Evolutionary conservation across 192 early-diverging fungal genomes (phyloP).

Genomic region (Coemansia sp.): DNA sequence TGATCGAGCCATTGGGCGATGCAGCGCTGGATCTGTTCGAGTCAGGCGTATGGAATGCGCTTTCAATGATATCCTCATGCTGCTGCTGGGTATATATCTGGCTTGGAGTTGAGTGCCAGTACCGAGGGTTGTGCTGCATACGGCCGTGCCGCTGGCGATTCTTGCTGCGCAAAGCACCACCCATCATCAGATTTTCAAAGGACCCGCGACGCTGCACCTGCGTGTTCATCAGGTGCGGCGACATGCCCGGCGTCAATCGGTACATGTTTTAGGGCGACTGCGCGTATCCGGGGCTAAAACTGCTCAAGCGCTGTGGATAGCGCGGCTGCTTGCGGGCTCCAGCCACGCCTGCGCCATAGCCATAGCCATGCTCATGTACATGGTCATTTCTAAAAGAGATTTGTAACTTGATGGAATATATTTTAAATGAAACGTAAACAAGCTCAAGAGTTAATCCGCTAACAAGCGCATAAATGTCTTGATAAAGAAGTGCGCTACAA

Average conservation of each 20-base stretch:
- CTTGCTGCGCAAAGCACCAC: not conserved
- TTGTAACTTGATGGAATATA: no score
- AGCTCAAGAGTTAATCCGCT: no score
- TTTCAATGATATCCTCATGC: slow-evolving; percentile 5
- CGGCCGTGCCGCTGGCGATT: not conserved
- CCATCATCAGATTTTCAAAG: slow-evolving; percentile 4
- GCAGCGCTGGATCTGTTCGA: not conserved
- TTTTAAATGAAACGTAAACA: no score
- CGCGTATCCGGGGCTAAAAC: slow-evolving; percentile 18
- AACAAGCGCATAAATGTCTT: no score
- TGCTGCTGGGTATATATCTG: slow-evolving; percentile 15
- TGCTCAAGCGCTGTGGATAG: slow-evolving; percentile 9
- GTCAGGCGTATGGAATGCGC: not conserved
- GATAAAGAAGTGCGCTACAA: no score
- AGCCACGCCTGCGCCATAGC: not conserved
- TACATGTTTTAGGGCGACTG: slow-evolving; percentile 11
- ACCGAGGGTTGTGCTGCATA: slow-evolving; percentile 6
- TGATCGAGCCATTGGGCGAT: not conserved
- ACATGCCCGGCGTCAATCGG: not conserved
- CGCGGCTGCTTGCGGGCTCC: not conserved
- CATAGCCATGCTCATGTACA: not conserved
- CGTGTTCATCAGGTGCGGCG: not conserved
- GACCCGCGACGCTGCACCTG: slow-evolving; percentile 16
- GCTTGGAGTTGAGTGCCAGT: slow-evolving; percentile 14
- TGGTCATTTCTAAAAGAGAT: no score